A percentile compares a stretch with the other conserved stretches of the same genome.
Conservation (phyloP, 495 filamentous ascomycete species). For the Darksidea phi region DNA sequence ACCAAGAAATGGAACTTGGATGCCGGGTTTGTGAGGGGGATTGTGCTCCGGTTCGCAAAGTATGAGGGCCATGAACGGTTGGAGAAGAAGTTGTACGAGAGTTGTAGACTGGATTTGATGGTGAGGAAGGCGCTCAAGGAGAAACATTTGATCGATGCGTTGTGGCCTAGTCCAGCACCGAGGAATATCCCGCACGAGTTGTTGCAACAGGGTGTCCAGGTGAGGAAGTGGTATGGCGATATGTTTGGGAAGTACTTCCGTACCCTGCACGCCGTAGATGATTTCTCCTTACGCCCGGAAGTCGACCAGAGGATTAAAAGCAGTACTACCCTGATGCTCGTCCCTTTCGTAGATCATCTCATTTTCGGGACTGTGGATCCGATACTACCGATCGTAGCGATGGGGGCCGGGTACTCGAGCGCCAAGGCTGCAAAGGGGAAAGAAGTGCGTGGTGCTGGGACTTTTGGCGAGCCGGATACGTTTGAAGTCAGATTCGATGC, state of each 20-base stretch:
- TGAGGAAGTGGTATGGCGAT: constrained; percentile 33
- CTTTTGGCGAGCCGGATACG: constrained; percentile 24
- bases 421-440: constrained; percentile 16
- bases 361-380: constrained; percentile 31
- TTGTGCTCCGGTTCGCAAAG: constrained; percentile 32
- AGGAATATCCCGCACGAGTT: constrained; percentile 6
- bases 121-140: constrained; percentile 36
- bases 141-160: constrained; percentile 33
- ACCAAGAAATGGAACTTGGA: constrained; percentile 24
- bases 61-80: constrained; percentile 35
- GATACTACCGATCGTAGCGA: constrained; percentile 29
- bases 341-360: constrained; percentile 31
- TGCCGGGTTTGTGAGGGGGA: constrained; percentile 25
- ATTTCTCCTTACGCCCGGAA: constrained; percentile 27
- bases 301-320: constrained; percentile 27
- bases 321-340: constrained; percentile 26
- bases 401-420: constrained; percentile 24
- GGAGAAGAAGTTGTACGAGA: constrained; percentile 36
- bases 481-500: constrained; percentile 35
- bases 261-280: constrained; percentile 24
- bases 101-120: constrained; percentile 29
- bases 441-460: neutral
- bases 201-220: constrained; percentile 27
- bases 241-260: constrained; percentile 37
- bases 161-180: constrained; percentile 28